Percentiles rank a stretch among this genome's conserved stretches.
Conservation (phyloP, 2,329 filamentous ascomycete species). For the Beauveria sp. region DNA sequence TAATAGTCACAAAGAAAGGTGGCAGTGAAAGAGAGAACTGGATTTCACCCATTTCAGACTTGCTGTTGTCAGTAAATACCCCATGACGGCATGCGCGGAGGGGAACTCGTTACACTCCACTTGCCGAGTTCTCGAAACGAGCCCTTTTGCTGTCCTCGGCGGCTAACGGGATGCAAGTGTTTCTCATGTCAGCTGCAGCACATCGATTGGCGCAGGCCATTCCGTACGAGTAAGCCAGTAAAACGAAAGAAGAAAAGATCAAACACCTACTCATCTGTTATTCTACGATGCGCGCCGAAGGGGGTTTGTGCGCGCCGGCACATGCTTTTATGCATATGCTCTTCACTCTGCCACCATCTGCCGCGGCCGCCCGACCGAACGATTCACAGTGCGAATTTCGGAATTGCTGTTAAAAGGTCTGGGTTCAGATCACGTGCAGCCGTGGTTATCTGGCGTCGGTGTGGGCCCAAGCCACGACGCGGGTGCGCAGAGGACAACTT, state of each 20-base stretch:
- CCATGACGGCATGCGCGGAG: not conserved
- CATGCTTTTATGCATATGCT: not conserved
- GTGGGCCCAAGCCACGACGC: not conserved
- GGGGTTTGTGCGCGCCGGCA: not conserved
- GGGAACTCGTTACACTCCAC: not conserved
- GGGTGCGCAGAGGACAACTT: not conserved
- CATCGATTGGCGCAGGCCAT: slow-evolving; percentile 1
- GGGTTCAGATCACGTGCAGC: not conserved
- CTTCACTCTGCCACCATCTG: not conserved
- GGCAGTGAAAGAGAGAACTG: not conserved
- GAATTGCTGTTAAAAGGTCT: not conserved
- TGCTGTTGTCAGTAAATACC: too few species aligned
- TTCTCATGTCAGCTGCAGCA: not conserved
- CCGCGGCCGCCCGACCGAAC: not conserved
- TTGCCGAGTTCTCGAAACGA: not conserved
- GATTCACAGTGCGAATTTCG: not conserved
- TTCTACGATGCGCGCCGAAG: not conserved
- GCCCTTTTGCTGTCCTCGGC: not conserved
- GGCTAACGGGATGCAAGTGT: not conserved
- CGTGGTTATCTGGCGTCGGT: not conserved
- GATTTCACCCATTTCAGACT: not conserved
- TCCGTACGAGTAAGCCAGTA: not conserved
- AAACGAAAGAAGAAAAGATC: not conserved
- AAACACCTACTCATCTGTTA: too few species aligned
- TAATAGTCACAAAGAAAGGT: not conserved